A percentile compares a stretch with the other conserved stretches of the same genome.
Evolutionary conservation across 2,329 filamentous ascomycete species (phyloP).

Genomic region (Fusarium sp.): DNA sequence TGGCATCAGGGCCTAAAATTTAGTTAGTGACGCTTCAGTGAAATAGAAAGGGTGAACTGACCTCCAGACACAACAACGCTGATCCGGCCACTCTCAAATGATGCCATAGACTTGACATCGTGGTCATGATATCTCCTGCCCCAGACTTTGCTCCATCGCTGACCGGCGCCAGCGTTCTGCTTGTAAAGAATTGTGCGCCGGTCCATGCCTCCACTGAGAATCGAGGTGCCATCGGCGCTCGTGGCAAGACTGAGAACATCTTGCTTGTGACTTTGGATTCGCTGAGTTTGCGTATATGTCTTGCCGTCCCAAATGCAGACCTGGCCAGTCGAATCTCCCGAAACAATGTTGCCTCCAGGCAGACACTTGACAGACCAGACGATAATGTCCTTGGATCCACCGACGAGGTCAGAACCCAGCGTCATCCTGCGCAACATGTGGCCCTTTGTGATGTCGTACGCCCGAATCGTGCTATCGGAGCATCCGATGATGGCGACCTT

Average conservation of each 20-base stretch:
- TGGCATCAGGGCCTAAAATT: conserved; percentile 77
- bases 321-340: conserved; percentile 93
- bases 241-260: conserved; percentile 89
- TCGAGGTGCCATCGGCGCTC: conserved; percentile 78
- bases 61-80: conserved; percentile 93
- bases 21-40: conserved; percentile 2
- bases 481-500: conserved; percentile 87
- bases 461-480: conserved; percentile 93
- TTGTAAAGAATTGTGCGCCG: conserved; percentile 84
- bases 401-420: conserved; percentile 77
- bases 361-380: conserved; percentile 94
- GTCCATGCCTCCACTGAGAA: conserved; percentile 93
- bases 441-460: conserved; percentile 85
- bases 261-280: conserved; percentile 84
- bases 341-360: conserved; percentile 87
- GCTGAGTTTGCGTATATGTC: conserved; percentile 86
- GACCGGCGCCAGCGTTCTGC: conserved; percentile 64
- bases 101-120: conserved; percentile 93
- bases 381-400: conserved; percentile 82
- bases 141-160: conserved; percentile 83
- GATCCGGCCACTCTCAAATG: conserved; percentile 82
- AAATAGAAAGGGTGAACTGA: conserved; percentile 52
- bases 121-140: conserved; percentile 89
- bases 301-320: conserved; percentile 93
- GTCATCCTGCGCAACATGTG: conserved; percentile 82